phyloP scores from a whole-genome alignment of 1,139 yeast genomes.

The Blastobotrys malaysiensis region DNA sequence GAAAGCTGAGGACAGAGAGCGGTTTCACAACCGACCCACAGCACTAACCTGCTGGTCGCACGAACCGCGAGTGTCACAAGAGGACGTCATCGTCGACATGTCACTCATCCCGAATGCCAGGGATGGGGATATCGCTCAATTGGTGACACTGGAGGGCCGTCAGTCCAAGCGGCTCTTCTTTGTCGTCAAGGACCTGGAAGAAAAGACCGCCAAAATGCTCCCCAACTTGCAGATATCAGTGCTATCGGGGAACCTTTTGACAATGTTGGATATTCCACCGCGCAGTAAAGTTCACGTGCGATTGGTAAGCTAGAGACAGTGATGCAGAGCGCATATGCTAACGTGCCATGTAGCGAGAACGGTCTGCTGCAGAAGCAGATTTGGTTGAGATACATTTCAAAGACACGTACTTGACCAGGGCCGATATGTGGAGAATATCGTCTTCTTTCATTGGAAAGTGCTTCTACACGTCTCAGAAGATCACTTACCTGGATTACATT shows the following conservation, averaged over 20 bases:
- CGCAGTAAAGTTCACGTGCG: conserved; percentile 57
- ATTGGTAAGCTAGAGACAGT: too few relatives aligned
- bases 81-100: conserved; percentile 60
- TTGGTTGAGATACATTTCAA: conserved; percentile 75
- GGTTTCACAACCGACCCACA: conserved; percentile 17
- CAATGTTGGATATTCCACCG: conserved; percentile 58
- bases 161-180: conserved; percentile 39
- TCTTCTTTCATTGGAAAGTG: conserved; percentile 57
- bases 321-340: too few relatives aligned
- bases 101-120: conserved; percentile 52
- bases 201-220: conserved; percentile 31
- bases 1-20: conserved; percentile 10
- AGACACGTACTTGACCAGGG: conserved; percentile 78
- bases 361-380: conserved; percentile 61
- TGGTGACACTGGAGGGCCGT: conserved; percentile 39
- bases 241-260: conserved; percentile 56
- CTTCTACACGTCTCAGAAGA: conserved; percentile 59
- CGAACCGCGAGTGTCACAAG: conserved; percentile 53
- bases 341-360: conserved; percentile 19
- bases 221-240: conserved; percentile 47
- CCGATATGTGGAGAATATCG: conserved; percentile 89
- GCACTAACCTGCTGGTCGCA: conserved; percentile 52
- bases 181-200: conserved; percentile 38
- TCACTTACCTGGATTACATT: conserved; percentile 57
- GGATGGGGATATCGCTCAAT: conserved; percentile 72